These are phyloP conservation scores for Alliaria petiolata DNA, from an alignment of 345 rosid species.

Conservation along the genomic window DNA sequence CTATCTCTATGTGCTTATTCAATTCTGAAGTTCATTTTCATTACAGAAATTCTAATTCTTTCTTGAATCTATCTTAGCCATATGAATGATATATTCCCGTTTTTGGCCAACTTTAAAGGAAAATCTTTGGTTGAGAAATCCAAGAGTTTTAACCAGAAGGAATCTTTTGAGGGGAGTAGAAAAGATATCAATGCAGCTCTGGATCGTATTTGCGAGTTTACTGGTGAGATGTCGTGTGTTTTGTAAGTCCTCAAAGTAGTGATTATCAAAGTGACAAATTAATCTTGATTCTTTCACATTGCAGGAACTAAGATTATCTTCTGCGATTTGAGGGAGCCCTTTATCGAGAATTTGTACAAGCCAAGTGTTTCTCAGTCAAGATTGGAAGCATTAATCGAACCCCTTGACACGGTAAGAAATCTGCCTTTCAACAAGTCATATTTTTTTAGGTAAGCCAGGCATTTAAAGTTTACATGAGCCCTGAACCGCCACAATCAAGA, in stretches of 20 bases:
- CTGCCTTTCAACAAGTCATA: not conserved
- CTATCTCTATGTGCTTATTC: conserved; percentile 3
- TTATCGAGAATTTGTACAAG: conserved; percentile 79
- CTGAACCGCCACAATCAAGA: not conserved
- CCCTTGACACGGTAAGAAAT: conserved; percentile 69
- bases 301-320: conserved; percentile 92
- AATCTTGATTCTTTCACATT: conserved; percentile 23
- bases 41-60: not conserved
- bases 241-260: not conserved
- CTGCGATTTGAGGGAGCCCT: conserved; percentile 84
- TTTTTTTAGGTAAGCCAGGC: not conserved
- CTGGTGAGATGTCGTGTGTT: conserved; percentile 47
- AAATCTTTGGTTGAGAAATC: conserved; percentile 66
- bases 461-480: conserved; percentile 2
- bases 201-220: conserved; percentile 78
- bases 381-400: conserved; percentile 77
- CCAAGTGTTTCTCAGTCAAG: conserved; percentile 71
- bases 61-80: not conserved
- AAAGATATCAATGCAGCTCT: conserved; percentile 85
- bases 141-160: conserved; percentile 64
- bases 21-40: conserved; percentile 8
- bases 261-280: not conserved
- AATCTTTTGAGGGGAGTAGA: conserved; percentile 82
- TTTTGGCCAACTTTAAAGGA: conserved; percentile 32
- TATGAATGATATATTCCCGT: not conserved